phyloP scores from a whole-genome alignment of 2,329 filamentous ascomycete genomes.

The Sporothrix sp. region DNA sequence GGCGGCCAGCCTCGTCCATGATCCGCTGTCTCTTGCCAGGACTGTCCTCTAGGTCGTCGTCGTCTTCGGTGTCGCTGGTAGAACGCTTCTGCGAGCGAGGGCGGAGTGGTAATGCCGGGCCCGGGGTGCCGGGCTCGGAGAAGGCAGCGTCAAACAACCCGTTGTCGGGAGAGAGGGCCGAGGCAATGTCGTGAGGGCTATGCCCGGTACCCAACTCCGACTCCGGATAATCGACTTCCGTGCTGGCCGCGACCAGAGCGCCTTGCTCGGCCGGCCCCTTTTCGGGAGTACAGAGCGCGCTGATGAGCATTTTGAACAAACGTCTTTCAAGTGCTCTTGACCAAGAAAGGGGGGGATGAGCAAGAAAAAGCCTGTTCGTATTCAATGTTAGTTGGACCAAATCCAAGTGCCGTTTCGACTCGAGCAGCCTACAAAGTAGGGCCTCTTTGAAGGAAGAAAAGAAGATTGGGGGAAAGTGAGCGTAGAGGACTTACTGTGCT shows the following conservation, averaged over 20 bases:
- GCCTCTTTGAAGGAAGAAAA: too few relatives aligned
- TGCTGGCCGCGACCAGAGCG: too few relatives aligned
- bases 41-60: neutral
- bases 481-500: neutral
- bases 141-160: neutral
- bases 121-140: neutral
- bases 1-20: neutral
- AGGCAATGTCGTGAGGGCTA: neutral
- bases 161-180: neutral
- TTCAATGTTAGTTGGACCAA: too few relatives aligned
- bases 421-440: too few relatives aligned
- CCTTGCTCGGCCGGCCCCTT: neutral
- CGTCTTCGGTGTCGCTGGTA: neutral
- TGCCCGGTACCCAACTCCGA: neutral
- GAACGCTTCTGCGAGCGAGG: neutral
- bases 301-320: slow-evolving; percentile 13
- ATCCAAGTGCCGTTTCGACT: too few relatives aligned
- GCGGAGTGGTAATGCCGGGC: neutral
- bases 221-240: too few relatives aligned
- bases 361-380: too few relatives aligned
- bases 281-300: slow-evolving; percentile 7
- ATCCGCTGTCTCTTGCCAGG: slow-evolving; percentile 15
- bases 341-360: too few relatives aligned
- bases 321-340: too few relatives aligned
- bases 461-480: neutral